Evolutionary conservation across 2,329 filamentous ascomycete species (phyloP).

Genomic region (Hypoxylon sp.): DNA sequence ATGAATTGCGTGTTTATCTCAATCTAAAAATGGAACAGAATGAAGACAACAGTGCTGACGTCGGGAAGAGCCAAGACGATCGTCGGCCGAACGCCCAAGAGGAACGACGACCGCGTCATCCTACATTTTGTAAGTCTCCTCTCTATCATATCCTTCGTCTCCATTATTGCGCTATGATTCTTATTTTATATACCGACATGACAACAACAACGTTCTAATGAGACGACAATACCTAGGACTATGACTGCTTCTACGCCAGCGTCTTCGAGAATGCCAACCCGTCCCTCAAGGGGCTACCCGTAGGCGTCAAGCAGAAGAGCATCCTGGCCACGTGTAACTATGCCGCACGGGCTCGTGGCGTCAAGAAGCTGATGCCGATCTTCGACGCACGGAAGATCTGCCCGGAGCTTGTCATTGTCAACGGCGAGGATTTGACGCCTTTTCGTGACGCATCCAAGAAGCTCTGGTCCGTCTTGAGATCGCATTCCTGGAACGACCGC

Average conservation of each 20-base stretch:
- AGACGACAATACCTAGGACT: no score
- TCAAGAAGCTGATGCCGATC: conserved; percentile 86
- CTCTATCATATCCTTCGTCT: background rate
- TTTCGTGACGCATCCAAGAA: conserved; percentile 89
- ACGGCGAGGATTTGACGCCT: conserved; percentile 84
- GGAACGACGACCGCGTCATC: conserved; percentile 73
- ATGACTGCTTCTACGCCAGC: conserved; percentile 94
- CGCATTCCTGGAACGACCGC: conserved; percentile 78
- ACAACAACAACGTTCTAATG: no score
- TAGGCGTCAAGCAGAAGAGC: conserved; percentile 92
- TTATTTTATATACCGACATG: background rate
- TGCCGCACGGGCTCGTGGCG: conserved; percentile 76
- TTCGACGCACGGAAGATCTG: conserved; percentile 81
- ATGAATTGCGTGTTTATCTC: conserved; percentile 6
- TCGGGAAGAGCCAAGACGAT: conserved; percentile 31
- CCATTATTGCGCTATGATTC: conserved; percentile 10
- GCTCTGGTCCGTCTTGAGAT: conserved; percentile 76
- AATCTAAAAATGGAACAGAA: conserved; percentile 43
- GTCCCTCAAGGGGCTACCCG: conserved; percentile 72
- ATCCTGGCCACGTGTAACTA: conserved; percentile 96
- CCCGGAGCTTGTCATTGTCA: conserved; percentile 83
- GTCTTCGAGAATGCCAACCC: conserved; percentile 86
- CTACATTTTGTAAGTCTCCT: conserved; percentile 77
- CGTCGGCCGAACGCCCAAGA: conserved; percentile 43
- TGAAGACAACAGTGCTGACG: conserved; percentile 39